Evolutionary conservation across 2,329 filamentous ascomycete species (phyloP), one percentile per base, ranked within the genome.

Genomic region (Fusarium mexicanum): DNA sequence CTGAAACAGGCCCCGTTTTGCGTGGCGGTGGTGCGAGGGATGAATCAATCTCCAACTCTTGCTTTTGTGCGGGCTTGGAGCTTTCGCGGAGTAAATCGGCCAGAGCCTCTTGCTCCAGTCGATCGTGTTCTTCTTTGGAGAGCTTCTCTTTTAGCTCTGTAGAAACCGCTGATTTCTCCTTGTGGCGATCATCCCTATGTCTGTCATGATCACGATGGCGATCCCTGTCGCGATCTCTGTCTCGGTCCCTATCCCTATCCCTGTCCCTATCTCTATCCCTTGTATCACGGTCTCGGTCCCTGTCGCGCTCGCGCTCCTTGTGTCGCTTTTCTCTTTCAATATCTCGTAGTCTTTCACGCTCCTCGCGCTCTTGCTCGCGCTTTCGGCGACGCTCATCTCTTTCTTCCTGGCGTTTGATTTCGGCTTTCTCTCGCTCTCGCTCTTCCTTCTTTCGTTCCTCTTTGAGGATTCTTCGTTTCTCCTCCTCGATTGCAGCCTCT

Each of bases 71-170:
- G 33, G 84, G 82, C 48, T 86, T 85, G 61, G 86, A 89, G 79
- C 88, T 90, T 75, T 91, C 89, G n/a, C 89, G 85, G 18, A 91
- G 80, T 20, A 91, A 84, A 68, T 91, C 87, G 26, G 86, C 87
- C 67, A 91, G 81, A 4, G 89, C 89, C 73, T 90, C 87, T 75
- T 87, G 86, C 75, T 91, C 89, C 13, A 91, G 84, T 24, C 86
- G 84, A 61, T 90, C 86, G 33, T 88, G 85, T 44, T 91, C 88
- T 72, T 91, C 89, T 68, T 89, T 87, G 12, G 88, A 87, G 17
- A 91, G 84, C 55, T 87, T 84, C 76, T 89, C 87, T 79, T 88
- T 87, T 46, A 85, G 78, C 47, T 87, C 83, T 63, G 86, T 85
- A 1, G 86, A 80, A 43, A 83, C 81, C 41, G 81, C 80, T 29